A percentile compares a stretch with the other conserved stretches of the same genome.
These are phyloP conservation scores for Trametopsis cervina DNA, from an alignment of 768 basidiomycete genomes.

Conservation along the genomic window DNA sequence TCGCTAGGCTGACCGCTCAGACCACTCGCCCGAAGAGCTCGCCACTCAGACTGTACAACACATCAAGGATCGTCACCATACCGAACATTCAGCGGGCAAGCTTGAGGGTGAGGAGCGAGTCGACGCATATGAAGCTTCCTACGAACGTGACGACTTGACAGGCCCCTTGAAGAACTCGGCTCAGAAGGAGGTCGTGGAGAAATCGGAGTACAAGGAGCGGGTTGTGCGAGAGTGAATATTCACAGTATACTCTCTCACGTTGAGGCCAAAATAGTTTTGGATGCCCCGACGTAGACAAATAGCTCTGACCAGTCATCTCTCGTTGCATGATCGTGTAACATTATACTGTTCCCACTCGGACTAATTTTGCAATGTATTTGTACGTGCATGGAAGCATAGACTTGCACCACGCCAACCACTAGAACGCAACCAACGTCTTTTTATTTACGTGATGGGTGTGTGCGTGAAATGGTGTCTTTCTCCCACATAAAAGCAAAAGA, in stretches of 20 bases:
- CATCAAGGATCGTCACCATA: conserved; percentile 6
- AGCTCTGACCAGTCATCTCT: too few relatives aligned
- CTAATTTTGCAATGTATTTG: too few relatives aligned
- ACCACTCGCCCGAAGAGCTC: conserved; percentile 6
- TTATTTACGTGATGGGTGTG: too few relatives aligned
- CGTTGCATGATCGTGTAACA: too few relatives aligned
- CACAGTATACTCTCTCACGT: neutral
- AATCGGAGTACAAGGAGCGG: conserved; percentile 1
- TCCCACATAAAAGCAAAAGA: neutral
- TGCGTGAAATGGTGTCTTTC: too few relatives aligned
- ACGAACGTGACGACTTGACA: conserved; percentile 11
- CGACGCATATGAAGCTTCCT: conserved; percentile 15
- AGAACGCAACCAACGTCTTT: too few relatives aligned
- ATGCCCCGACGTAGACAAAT: neutral
- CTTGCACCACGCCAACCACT: too few relatives aligned
- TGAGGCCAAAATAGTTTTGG: neutral
- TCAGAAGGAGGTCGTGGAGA: neutral
- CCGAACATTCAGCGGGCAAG: conserved; percentile 1
- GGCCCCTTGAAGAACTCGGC: conserved; percentile 9
- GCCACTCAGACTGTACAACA: conserved; percentile 9
- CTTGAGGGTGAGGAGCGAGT: conserved; percentile 8
- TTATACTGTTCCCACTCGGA: too few relatives aligned
- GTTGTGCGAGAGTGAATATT: neutral
- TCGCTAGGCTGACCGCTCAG: conserved; percentile 13
- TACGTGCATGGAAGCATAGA: too few relatives aligned